phyloP scores from a whole-genome alignment of 176 grass and related monocot genomes.

The Oryza rufipogon region DNA sequence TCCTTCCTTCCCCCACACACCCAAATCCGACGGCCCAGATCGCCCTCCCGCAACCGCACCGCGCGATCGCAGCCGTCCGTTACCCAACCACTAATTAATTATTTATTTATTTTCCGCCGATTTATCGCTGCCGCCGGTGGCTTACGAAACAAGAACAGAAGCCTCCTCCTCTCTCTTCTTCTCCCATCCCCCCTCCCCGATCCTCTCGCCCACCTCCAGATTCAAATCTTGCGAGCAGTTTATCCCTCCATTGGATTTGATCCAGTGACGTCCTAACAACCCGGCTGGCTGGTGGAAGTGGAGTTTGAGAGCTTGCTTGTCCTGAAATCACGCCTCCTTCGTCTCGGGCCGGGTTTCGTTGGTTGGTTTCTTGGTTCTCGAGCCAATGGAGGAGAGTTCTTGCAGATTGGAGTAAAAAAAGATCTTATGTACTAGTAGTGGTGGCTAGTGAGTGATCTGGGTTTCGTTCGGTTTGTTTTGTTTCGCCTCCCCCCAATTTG shows the following conservation, averaged over 20 bases:
- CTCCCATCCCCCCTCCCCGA: neutral
- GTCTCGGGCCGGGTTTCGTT: neutral
- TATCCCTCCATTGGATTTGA: constrained; percentile 17
- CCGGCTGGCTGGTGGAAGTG: neutral
- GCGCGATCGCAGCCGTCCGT: constrained; percentile 19
- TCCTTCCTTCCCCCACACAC: neutral
- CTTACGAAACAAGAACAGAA: neutral
- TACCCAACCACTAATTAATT: neutral
- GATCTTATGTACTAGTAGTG: neutral
- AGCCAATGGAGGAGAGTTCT: neutral
- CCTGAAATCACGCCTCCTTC: neutral
- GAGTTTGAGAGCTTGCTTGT: neutral
- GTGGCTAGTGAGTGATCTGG: neutral
- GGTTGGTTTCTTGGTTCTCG: constrained; percentile 14
- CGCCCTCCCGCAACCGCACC: neutral
- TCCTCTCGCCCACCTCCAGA: constrained; percentile 27
- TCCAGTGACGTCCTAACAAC: constrained; percentile 1
- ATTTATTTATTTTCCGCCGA: neutral
- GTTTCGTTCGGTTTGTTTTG: neutral
- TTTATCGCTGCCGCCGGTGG: neutral
- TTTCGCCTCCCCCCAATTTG: constrained; percentile 8
- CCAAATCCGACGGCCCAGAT: neutral
- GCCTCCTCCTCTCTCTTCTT: constrained; percentile 1
- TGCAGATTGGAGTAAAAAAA: neutral
- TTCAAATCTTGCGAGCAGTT: constrained; percentile 25